Evolutionary conservation across 2,329 filamentous ascomycete genomes (phyloP), one percentile per base, ranked within the genome.

Genomic region (Neonectria neomacrospora): DNA sequence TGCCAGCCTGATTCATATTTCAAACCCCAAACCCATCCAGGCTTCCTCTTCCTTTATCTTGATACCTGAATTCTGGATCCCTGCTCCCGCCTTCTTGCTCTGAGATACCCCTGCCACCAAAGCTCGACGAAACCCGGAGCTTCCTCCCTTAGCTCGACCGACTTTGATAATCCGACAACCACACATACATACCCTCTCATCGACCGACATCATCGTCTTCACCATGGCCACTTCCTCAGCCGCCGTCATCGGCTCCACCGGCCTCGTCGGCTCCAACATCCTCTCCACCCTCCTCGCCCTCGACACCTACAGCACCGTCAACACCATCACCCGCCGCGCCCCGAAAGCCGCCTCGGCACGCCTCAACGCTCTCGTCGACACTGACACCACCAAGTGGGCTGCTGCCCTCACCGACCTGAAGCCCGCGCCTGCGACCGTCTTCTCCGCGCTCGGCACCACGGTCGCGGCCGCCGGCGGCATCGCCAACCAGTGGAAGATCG

Each of bases 361-460:
- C 69, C 86, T 95, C 66, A 83, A 86, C 55, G 68, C 78, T 64
- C 80, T 91, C 68, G 79, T 91, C 72, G 88, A 91, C 26, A 68
- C 85, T 69, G 91, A 96, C 76, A 88, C 88, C 1, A 77, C 86
- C 8, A 84, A 86, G 74, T 97, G 94, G 94, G 80, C 87, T 2
- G 69, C 82, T 10, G 80, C 85, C 69, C 84, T 96, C 52, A 74
- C 82, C 7, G 78, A 81, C 34, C 79, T 91, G 48, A 74, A 80
- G 0, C 86, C 89, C 0, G 66, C 82, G 0, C 89, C 91, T 0
- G 76, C 82, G 1, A 81, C 91, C 67, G 90, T 96, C 80, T 88
- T 95, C 80, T 94, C 91, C 2, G 88, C 88, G 1, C 85, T 97
- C 1, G 95, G 90, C 61, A 97, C 93, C 2, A 97, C 94, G 0